These are phyloP conservation scores for Talaromyces wortmannii DNA, from an alignment of 495 filamentous ascomycete genomes.

Conservation along the genomic window DNA sequence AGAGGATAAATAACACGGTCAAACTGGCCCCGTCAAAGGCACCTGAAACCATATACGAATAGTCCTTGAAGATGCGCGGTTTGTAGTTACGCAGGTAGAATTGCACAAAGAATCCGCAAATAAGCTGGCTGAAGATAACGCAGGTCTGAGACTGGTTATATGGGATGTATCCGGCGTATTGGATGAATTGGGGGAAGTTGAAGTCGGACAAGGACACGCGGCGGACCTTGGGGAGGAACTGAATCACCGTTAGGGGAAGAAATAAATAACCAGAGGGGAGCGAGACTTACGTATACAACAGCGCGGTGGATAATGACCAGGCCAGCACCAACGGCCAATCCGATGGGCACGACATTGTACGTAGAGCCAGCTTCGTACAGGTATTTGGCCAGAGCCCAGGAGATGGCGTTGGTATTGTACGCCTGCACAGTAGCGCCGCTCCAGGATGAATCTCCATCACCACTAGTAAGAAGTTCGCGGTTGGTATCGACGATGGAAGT, in stretches of 20 bases:
- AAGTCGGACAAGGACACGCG: conserved; percentile 19
- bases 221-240: conserved; percentile 27
- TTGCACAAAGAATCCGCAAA: conserved; percentile 41
- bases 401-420: conserved; percentile 28
- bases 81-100: conserved; percentile 43
- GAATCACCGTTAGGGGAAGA: not conserved
- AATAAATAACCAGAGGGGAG: not conserved
- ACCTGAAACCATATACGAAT: conserved; percentile 48
- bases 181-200: conserved; percentile 35
- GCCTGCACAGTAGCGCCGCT: conserved; percentile 39
- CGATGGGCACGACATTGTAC: conserved; percentile 40
- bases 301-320: conserved; percentile 31
- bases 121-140: conserved; percentile 24
- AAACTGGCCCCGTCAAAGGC: conserved; percentile 50
- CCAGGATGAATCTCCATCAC: conserved; percentile 39
- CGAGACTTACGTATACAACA: conserved; percentile 23
- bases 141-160: conserved; percentile 38
- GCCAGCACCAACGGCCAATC: conserved; percentile 33
- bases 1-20: conserved; percentile 47
- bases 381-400: conserved; percentile 37
- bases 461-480: conserved; percentile 20
- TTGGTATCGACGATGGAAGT: conserved; percentile 32
- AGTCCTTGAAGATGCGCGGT: conserved; percentile 48
- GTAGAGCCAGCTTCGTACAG: conserved; percentile 22
- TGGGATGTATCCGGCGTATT: conserved; percentile 37